phyloP scores from a whole-genome alignment of 2,329 filamentous ascomycete genomes.

The Cryphonectria naterciae region DNA sequence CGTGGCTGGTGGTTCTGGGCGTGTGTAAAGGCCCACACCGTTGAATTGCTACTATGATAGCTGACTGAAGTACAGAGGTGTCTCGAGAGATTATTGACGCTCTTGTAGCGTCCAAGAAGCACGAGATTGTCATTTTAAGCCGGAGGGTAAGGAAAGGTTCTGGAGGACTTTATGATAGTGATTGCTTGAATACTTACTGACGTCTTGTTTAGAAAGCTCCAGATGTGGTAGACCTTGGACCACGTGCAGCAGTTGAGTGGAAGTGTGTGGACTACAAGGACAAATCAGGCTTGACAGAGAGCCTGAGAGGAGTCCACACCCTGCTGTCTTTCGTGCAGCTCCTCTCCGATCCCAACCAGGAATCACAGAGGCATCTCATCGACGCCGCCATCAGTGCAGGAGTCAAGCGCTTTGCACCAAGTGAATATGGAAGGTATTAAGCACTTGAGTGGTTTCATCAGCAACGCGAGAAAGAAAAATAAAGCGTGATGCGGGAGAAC shows the following conservation, averaged over 20 bases:
- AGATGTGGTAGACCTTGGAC: background rate
- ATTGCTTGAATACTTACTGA: background rate
- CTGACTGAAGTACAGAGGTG: constrained; percentile 17
- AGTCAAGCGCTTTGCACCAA: constrained; percentile 64
- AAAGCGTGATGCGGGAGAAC: background rate
- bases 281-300: constrained; percentile 40
- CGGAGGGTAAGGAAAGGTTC: constrained; percentile 11
- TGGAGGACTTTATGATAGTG: background rate
- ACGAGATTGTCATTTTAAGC: constrained; percentile 26
- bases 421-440: constrained; percentile 56
- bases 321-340: constrained; percentile 55
- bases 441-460: background rate
- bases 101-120: constrained; percentile 19
- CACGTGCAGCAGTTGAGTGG: constrained; percentile 41
- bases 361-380: constrained; percentile 59
- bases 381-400: constrained; percentile 55
- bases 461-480: background rate
- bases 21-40: constrained; percentile 2
- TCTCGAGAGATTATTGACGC: constrained; percentile 25
- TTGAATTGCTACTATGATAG: too few species aligned
- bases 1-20: constrained; percentile 25
- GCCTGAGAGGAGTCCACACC: constrained; percentile 53
- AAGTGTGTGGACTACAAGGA: constrained; percentile 50
- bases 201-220: background rate
- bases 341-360: constrained; percentile 38